Percentiles rank a stretch among this genome's conserved stretches.
phyloP scores from a whole-genome alignment of 192 early-diverging fungal species.

The Backusella australiensis region DNA sequence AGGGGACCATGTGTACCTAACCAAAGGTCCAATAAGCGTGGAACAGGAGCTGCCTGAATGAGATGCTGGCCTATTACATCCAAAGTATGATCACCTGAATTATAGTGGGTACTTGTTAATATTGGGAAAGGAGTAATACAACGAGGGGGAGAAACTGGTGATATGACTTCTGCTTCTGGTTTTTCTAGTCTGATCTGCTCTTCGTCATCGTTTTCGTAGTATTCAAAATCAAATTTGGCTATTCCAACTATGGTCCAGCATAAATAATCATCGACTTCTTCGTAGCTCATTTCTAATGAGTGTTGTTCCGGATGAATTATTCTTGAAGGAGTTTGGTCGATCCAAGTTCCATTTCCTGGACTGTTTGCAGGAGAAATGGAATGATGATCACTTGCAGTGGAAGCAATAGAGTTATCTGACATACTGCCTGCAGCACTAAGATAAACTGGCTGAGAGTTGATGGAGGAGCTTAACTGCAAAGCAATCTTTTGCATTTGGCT shows the following conservation, averaged over 20 bases:
- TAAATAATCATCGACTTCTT: conserved; percentile 70
- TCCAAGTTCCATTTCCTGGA: conserved; percentile 13
- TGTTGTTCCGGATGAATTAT: background rate
- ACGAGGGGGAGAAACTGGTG: conserved; percentile 33
- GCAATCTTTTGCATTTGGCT: conserved; percentile 89
- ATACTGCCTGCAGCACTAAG: conserved; percentile 32
- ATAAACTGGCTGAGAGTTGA: conserved; percentile 19
- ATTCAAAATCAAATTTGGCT: conserved; percentile 48
- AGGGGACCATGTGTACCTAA: conserved; percentile 48
- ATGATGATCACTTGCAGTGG: background rate
- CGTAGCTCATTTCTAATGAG: conserved; percentile 7
- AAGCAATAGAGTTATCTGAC: conserved; percentile 15
- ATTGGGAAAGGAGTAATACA: conserved; percentile 34
- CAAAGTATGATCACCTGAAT: conserved; percentile 38
- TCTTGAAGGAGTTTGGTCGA: conserved; percentile 22
- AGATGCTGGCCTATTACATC: conserved; percentile 44
- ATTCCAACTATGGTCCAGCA: conserved; percentile 88
- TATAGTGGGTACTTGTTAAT: conserved; percentile 40
- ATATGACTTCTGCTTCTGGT: conserved; percentile 3
- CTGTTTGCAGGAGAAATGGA: background rate
- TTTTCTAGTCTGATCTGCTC: background rate
- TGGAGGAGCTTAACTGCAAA: conserved; percentile 44
- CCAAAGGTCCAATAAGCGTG: conserved; percentile 44
- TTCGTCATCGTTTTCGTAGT: background rate
- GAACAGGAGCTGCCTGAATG: conserved; percentile 25